A percentile compares a stretch with the other conserved stretches of the same genome.
phyloP scores from a whole-genome alignment of 495 filamentous ascomycete genomes.

The Margaritispora aquatica region DNA sequence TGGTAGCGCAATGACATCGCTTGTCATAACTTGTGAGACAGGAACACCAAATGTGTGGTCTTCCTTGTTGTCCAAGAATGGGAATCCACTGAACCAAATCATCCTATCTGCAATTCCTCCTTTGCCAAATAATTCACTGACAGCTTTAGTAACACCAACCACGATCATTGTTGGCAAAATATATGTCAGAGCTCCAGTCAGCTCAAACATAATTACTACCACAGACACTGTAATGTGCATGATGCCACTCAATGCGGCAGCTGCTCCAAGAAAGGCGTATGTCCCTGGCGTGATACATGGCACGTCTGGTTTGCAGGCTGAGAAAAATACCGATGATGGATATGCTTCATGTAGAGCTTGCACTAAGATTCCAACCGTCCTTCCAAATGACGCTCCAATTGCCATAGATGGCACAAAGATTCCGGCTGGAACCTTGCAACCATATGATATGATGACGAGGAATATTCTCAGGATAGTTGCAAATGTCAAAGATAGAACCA shows the following conservation, averaged over 20 bases:
- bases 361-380: constrained; percentile 91
- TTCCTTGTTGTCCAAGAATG: constrained; percentile 96
- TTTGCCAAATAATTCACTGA: constrained; percentile 85
- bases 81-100: constrained; percentile 99
- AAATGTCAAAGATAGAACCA: constrained; percentile 71
- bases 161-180: constrained; percentile 99
- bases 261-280: constrained; percentile 91
- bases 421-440: constrained; percentile 95
- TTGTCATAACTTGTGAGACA: constrained; percentile 88
- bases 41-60: constrained; percentile 96
- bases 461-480: constrained; percentile 78
- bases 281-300: constrained; percentile 95
- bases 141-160: constrained; percentile 92
- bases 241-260: constrained; percentile 91
- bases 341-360: constrained; percentile 81
- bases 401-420: constrained; percentile 99
- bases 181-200: constrained; percentile 91
- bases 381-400: constrained; percentile 87
- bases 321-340: constrained; percentile 76
- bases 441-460: constrained; percentile 93
- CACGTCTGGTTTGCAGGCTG: constrained; percentile 83
- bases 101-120: constrained; percentile 96
- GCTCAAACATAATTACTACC: constrained; percentile 97
- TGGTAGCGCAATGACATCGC: constrained; percentile 67
- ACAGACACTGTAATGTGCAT: constrained; percentile 98